These are phyloP conservation scores for Elongisporangium undulatum DNA, from an alignment of 352 stramenopile genomes.

Conservation along the genomic window DNA sequence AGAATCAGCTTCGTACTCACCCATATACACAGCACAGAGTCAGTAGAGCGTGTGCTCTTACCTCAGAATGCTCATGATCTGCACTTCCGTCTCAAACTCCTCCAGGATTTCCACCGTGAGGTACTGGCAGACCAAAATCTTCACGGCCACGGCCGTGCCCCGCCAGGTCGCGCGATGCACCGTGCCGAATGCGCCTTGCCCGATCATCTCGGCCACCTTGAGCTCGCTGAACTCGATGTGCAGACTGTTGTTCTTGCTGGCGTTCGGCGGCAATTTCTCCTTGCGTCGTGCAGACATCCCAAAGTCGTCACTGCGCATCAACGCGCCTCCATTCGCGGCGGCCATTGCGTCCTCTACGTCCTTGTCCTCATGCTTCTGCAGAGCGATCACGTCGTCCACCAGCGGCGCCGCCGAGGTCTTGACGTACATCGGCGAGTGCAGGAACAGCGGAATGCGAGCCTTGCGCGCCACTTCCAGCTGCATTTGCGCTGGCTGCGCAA, in stretches of 20 bases:
- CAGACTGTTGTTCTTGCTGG: slow-evolving; percentile 64
- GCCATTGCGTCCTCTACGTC: not conserved
- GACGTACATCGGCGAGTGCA: slow-evolving; percentile 87
- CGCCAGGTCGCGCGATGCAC: slow-evolving; percentile 74
- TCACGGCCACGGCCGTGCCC: slow-evolving; percentile 75
- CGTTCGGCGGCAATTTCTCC: slow-evolving; percentile 48
- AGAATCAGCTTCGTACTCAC: not conserved
- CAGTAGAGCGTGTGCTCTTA: slow-evolving; percentile 17
- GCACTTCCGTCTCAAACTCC: slow-evolving; percentile 85
- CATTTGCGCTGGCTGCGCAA: slow-evolving; percentile 80
- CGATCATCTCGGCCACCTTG: slow-evolving; percentile 79
- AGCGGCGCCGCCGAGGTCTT: slow-evolving; percentile 57
- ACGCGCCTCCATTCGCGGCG: not conserved
- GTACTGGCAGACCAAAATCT: slow-evolving; percentile 83
- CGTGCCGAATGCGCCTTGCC: slow-evolving; percentile 79
- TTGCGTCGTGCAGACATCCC: slow-evolving; percentile 23
- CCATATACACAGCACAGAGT: not conserved
- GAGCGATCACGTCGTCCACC: slow-evolving; percentile 35
- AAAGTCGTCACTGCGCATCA: not conserved
- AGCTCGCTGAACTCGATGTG: slow-evolving; percentile 81
- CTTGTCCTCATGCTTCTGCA: slow-evolving; percentile 4
- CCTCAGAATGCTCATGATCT: slow-evolving; percentile 89
- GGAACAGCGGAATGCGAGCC: slow-evolving; percentile 76
- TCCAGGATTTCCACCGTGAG: slow-evolving; percentile 80
- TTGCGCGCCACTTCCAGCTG: slow-evolving; percentile 82